Evolutionary conservation across 1,284 basidiomycete genomes (phyloP), one percentile per base, ranked within the genome.

Genomic region (Vanrija humicola): DNA sequence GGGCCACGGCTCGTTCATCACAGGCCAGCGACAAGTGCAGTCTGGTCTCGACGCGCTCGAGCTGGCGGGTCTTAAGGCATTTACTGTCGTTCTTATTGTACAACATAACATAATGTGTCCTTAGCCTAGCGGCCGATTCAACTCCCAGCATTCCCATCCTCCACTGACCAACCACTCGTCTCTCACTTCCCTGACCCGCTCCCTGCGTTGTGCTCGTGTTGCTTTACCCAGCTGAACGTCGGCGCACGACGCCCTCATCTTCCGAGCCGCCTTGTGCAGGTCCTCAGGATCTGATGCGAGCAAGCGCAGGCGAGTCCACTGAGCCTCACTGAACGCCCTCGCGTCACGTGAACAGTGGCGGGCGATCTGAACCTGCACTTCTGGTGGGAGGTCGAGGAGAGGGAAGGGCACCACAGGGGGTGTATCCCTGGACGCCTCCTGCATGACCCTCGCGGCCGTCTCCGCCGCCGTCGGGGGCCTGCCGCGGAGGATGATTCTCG

Each of bases 141-240:
- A 48, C 55, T 74, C 72, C 72, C 72, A 74, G 54, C 60, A 62
- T 44, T 73, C 67, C 61, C 68, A 73, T 29, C 48, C 55, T 3
- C 64, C 59, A 52, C 55, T 64, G 18, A 40, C 54, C 15, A 74
- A 55, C 69, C 69, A 74, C 23, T 62, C 66, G 4, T 66, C 63
- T 46, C 54, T 54, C 40, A 69, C 50, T 19, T 61, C 60, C 46
- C 56, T 34, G 34, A 34, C 10, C 34, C 34, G 9, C 34, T 34
- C 34, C 34, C 34, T 28, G 43, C 44, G 38, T 50, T 42, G 38
- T 54, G 56, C 15, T 54, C 59, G 47, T 54, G 48, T 38, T 53
- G 43, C 43, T 56, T 55, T 29, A 55, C 57, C 39, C 52, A 25
- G 15, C 34, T 34, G 34, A 8, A 34, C 34, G 34, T 34, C 34